These are phyloP conservation scores for Ceratobasidium sp. DNA, from an alignment of 1,284 basidiomycete species.

Conservation along the genomic window DNA sequence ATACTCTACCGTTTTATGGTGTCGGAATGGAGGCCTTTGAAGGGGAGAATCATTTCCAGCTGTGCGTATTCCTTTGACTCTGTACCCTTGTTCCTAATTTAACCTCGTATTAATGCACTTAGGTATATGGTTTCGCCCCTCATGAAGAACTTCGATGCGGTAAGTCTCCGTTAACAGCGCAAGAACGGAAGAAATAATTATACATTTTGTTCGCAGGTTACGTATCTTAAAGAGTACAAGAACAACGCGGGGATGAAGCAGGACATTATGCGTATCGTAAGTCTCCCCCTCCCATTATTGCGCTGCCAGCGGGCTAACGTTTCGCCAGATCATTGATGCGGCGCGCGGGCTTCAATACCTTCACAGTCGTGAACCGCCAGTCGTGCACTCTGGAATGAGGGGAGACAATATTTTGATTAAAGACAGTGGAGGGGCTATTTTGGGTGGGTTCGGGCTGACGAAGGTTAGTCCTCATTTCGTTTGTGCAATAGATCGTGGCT, in stretches of 20 bases:
- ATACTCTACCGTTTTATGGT: conserved; percentile 35
- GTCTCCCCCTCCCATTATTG: not conserved
- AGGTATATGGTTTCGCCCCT: conserved; percentile 42
- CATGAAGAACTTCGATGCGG: conserved; percentile 38
- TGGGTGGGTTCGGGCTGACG: conserved; percentile 36
- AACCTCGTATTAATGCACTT: not conserved
- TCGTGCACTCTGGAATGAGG: conserved; percentile 31
- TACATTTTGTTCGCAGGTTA: not conserved
- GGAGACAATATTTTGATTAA: conserved; percentile 34
- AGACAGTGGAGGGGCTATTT: conserved; percentile 26
- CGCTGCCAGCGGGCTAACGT: not conserved
- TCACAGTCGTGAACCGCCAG: conserved; percentile 20
- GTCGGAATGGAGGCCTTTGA: conserved; percentile 33
- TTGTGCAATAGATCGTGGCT: too few relatives aligned
- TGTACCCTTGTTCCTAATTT: not conserved
- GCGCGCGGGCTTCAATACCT: conserved; percentile 33
- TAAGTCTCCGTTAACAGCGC: not conserved
- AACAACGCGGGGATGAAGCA: conserved; percentile 22
- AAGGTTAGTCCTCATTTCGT: conserved; percentile 6
- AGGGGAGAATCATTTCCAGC: conserved; percentile 18
- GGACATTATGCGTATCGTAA: conserved; percentile 37
- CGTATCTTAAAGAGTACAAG: conserved; percentile 26
- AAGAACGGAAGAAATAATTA: not conserved
- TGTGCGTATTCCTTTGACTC: conserved; percentile 5
- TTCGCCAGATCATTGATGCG: conserved; percentile 20